Evolutionary conservation across 2,329 filamentous ascomycete genomes (phyloP).

Genomic region (Lasiodiplodia sp.): DNA sequence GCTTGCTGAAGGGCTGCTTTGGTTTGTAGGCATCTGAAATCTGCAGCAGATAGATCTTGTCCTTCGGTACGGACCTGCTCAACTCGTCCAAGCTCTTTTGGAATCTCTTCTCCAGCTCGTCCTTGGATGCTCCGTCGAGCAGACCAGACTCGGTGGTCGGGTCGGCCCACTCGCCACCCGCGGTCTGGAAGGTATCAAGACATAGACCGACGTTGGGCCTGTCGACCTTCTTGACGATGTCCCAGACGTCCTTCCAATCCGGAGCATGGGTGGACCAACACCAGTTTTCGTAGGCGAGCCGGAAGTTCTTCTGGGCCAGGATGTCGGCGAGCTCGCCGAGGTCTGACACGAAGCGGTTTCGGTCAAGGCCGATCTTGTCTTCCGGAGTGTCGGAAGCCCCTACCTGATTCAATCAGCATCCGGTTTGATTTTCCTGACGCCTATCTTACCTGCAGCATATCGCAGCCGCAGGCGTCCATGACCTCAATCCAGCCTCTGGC

Average conservation of each 20-base stretch:
- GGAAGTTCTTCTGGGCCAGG: constrained; percentile 63
- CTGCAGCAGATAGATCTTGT: constrained; percentile 78
- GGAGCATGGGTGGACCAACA: constrained; percentile 78
- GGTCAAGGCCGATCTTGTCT: constrained; percentile 59
- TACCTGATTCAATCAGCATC: constrained; percentile 47
- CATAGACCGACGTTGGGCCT: constrained; percentile 74
- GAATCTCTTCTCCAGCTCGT: constrained; percentile 61
- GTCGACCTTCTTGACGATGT: constrained; percentile 69
- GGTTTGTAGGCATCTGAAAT: constrained; percentile 77
- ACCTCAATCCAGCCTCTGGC: constrained; percentile 73
- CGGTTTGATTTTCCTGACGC: not conserved
- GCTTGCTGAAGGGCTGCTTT: constrained; percentile 60
- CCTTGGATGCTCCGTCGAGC: constrained; percentile 56
- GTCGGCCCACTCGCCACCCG: constrained; percentile 75
- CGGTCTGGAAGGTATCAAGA: constrained; percentile 79
- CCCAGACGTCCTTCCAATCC: constrained; percentile 73
- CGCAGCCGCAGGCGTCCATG: constrained; percentile 73
- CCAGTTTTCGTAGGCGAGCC: constrained; percentile 81
- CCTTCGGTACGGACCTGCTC: constrained; percentile 62
- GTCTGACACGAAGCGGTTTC: constrained; percentile 64
- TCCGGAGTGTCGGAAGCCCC: constrained; percentile 69
- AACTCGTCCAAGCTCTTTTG: constrained; percentile 64
- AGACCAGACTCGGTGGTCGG: constrained; percentile 69
- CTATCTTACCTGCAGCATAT: constrained; percentile 70
- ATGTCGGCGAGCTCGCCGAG: constrained; percentile 70